Percentiles rank a stretch among this genome's conserved stretches.
Evolutionary conservation across 352 stramenopile genomes (phyloP).

Genomic region (Globisporangium irregulare): DNA sequence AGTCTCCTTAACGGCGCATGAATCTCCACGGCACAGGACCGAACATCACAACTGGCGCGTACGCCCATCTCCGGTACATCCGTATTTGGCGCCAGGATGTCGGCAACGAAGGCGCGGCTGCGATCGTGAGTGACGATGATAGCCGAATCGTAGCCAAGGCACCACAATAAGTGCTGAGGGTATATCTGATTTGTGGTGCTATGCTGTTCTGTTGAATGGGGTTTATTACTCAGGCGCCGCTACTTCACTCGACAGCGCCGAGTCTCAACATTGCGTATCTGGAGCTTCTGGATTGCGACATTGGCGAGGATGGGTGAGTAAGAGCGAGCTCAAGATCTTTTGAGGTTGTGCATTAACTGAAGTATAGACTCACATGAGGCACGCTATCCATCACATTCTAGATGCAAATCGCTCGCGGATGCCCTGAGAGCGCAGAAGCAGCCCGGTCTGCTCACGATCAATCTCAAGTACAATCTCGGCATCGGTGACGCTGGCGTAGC

Average conservation of each 20-base stretch:
- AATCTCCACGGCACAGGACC: slow-evolving; percentile 51
- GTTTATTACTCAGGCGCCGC: slow-evolving; percentile 28
- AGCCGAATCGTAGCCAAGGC: background rate
- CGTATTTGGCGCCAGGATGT: slow-evolving; percentile 83
- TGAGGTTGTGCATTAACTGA: background rate
- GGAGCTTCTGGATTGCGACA: slow-evolving; percentile 76
- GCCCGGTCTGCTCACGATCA: slow-evolving; percentile 65
- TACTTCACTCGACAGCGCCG: slow-evolving; percentile 39
- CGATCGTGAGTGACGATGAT: slow-evolving; percentile 48
- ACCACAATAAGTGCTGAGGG: background rate
- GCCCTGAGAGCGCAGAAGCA: slow-evolving; percentile 47
- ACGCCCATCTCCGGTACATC: slow-evolving; percentile 67
- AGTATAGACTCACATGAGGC: background rate
- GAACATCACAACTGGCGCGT: slow-evolving; percentile 59
- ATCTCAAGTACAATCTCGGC: slow-evolving; percentile 68
- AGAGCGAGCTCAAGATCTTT: background rate
- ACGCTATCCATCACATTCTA: slow-evolving; percentile 10
- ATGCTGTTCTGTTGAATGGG: background rate
- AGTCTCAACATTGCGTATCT: slow-evolving; percentile 72
- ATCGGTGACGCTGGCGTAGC: slow-evolving; percentile 54
- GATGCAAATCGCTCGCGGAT: slow-evolving; percentile 55
- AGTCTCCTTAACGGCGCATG: slow-evolving; percentile 42
- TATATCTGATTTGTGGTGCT: background rate
- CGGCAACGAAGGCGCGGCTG: slow-evolving; percentile 63
- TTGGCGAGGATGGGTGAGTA: slow-evolving; percentile 45